Evolutionary conservation across 768 basidiomycete species (phyloP).

Genomic region (Tylopilus vinaceipallidus): DNA sequence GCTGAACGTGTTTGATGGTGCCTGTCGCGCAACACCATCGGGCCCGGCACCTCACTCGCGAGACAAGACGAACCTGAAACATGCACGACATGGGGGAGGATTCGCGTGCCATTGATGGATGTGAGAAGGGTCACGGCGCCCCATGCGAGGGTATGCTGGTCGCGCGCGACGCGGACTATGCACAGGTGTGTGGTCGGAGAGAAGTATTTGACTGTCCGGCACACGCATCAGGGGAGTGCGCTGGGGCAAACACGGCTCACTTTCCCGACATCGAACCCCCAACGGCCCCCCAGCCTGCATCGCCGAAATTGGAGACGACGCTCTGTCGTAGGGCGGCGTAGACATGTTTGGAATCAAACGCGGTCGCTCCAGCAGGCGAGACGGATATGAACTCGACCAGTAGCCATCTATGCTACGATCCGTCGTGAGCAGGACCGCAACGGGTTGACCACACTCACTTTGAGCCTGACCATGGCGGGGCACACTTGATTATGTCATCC

Average conservation of each 20-base stretch:
- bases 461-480: conserved; percentile 63
- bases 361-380: conserved; percentile 17
- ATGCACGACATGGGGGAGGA: conserved; percentile 77
- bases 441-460: conserved; percentile 36
- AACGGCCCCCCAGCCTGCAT: conserved; percentile 83
- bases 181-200: conserved; percentile 81
- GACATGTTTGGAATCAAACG: conserved; percentile 60
- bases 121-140: conserved; percentile 72
- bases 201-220: conserved; percentile 79
- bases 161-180: conserved; percentile 82
- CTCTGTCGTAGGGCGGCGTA: conserved; percentile 69
- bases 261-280: conserved; percentile 67
- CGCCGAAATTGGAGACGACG: conserved; percentile 73
- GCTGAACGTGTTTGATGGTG: conserved; percentile 82
- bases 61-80: conserved; percentile 61
- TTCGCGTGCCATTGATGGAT: conserved; percentile 51
- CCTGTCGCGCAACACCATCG: conserved; percentile 42
- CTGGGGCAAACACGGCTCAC: conserved; percentile 14
- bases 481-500: conserved; percentile 14
- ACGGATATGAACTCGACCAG: conserved; percentile 78
- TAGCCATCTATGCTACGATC: conserved; percentile 76
- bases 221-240: not conserved
- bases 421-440: not conserved
- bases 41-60: not conserved
- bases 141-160: conserved; percentile 79